Conservation (phyloP, 495 filamentous ascomycete genomes). For the Amphirosellinia nigrospora region DNA sequence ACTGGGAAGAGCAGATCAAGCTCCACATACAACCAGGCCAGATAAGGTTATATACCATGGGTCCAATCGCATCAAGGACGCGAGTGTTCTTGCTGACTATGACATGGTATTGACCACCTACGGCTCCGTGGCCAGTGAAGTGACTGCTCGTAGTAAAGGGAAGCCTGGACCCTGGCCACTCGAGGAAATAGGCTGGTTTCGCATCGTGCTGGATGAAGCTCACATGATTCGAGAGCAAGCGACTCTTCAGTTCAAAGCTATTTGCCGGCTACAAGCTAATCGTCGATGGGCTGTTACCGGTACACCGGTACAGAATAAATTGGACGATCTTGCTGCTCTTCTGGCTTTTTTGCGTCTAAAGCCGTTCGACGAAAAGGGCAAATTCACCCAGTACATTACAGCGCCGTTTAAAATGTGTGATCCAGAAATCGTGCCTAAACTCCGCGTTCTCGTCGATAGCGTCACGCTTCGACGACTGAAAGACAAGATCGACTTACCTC, state of each 20-base stretch:
- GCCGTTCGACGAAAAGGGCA: slow-evolving; percentile 80
- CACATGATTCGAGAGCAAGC: slow-evolving; percentile 88
- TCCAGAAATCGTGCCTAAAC: slow-evolving; percentile 78
- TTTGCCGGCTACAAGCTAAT: slow-evolving; percentile 80
- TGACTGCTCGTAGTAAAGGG: slow-evolving; percentile 62
- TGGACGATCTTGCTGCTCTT: slow-evolving; percentile 90
- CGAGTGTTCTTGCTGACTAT: slow-evolving; percentile 69
- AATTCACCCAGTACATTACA: slow-evolving; percentile 79
- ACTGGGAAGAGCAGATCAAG: slow-evolving; percentile 91
- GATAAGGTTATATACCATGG: slow-evolving; percentile 82
- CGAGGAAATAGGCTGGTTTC: slow-evolving; percentile 84
- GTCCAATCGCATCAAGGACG: slow-evolving; percentile 68
- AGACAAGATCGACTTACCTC: slow-evolving; percentile 83
- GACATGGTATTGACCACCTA: slow-evolving; percentile 94
- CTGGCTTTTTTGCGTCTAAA: slow-evolving; percentile 85
- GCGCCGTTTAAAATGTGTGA: slow-evolving; percentile 82
- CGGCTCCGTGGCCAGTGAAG: slow-evolving; percentile 81
- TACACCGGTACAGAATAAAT: slow-evolving; percentile 87
- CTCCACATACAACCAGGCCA: slow-evolving; percentile 70
- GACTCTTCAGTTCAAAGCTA: slow-evolving; percentile 79
- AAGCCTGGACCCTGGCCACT: slow-evolving; percentile 69
- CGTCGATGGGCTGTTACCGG: slow-evolving; percentile 96
- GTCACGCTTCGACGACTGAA: slow-evolving; percentile 93
- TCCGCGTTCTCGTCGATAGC: slow-evolving; percentile 90
- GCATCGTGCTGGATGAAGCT: slow-evolving; percentile 94